A percentile compares a stretch with the other conserved stretches of the same genome.
Conservation (phyloP, 1,284 basidiomycete species). For the Coniferiporia sulphurascens region DNA sequence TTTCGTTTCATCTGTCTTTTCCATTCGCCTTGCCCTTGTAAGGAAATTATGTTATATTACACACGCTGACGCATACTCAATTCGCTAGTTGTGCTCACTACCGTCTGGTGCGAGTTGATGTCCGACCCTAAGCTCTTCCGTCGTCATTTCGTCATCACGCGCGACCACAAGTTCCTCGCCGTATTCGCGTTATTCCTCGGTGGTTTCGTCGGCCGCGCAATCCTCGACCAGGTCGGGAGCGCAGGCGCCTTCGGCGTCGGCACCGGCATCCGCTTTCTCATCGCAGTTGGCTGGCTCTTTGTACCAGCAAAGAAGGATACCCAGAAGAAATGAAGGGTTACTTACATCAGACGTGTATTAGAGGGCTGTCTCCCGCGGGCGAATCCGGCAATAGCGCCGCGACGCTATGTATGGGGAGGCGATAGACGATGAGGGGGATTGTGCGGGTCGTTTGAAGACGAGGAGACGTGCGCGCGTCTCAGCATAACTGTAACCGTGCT, state of each 20-base stretch:
- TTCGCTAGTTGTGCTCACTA: slow-evolving; percentile 59
- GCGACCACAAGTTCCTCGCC: slow-evolving; percentile 72
- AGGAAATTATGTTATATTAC: neutral
- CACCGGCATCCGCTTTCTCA: slow-evolving; percentile 58
- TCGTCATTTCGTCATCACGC: slow-evolving; percentile 46
- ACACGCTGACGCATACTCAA: too few relatives aligned
- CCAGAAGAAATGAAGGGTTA: neutral
- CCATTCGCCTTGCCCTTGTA: slow-evolving; percentile 7
- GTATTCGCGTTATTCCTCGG: slow-evolving; percentile 70
- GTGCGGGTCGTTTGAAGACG: too few relatives aligned
- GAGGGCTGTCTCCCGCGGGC: too few relatives aligned
- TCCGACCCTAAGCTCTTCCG: slow-evolving; percentile 73
- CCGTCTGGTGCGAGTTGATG: slow-evolving; percentile 83
- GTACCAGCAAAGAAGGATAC: slow-evolving; percentile 44
- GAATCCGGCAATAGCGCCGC: too few relatives aligned
- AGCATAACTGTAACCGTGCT: too few relatives aligned
- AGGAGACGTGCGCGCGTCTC: too few relatives aligned
- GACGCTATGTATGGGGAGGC: too few relatives aligned
- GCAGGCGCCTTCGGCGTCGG: slow-evolving; percentile 66
- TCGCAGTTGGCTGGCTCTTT: slow-evolving; percentile 66
- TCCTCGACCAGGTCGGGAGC: slow-evolving; percentile 58
- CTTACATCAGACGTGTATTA: too few relatives aligned
- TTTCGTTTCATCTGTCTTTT: neutral
- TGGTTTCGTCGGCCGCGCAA: slow-evolving; percentile 64
- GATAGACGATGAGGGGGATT: too few relatives aligned